Base-by-base conservation (phyloP, 2,329 filamentous ascomycete genomes). In the Dothideomycetidae sp. region DNA sequence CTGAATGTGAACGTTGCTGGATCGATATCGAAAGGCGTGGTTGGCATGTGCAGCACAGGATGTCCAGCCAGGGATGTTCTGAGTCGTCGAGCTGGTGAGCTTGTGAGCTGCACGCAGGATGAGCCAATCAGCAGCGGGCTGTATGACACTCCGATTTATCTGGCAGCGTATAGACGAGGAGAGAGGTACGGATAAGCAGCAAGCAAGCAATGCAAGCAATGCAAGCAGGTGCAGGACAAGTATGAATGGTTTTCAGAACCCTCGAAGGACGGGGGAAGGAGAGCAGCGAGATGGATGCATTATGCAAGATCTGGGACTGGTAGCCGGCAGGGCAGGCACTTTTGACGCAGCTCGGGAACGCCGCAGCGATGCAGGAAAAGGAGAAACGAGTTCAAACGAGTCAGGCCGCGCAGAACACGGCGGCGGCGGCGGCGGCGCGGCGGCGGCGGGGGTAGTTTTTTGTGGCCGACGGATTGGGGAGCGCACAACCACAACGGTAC, bases 261-360 rank as follows among this genome's bases (percentile, higher is more conserved):
- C 21, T 26, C 21, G 21, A 26, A 26, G n/a, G 21, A n/a, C 7
- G 7, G 21, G n/a, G 36, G 36, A 19, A 32, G 23, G 21, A 18
- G 36, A 29, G 16, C 36, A 38, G 31, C 36, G 36, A 29, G 36
- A 38, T 38, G 36, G 11, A 33, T 14, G 12, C 35, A 37, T 37
- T 23, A 31, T 37, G 36, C 36, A 38, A 32, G 13, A 38, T 18
- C 28, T 29, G 36, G 36, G 36, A 21, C 21, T 7, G 21, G 21
- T n/a, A 26, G 21, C 21, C 21, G 21, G 21, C 21, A 26, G 21
- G 21, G 31, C 36, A 31, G 28, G 36, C 28, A 26, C 33, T 38
- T 38, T 38, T 38, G 36, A 38, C 36, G 36, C 36, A 38, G 29
- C 36, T 38, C 19, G 36, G 31, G 29, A 17, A 31, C 30, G 36